Conservation (phyloP, 345 rosid genomes). For the Pseudoturritis turrita region DNA sequence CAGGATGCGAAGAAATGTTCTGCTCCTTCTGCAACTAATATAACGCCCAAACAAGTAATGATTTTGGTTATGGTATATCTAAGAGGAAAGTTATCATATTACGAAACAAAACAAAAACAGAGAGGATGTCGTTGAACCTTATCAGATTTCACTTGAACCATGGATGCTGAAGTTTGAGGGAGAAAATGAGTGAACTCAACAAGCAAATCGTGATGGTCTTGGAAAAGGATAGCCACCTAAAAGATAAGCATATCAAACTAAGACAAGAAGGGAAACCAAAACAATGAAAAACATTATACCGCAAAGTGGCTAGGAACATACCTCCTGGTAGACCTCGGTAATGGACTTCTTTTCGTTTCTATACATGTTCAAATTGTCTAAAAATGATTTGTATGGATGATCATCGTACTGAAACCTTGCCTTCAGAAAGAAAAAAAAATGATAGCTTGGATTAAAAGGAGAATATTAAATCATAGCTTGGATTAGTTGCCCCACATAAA, state of each 20-base stretch:
- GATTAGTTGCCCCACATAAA: background rate
- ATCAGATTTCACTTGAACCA: no score
- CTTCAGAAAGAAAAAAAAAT: slow-evolving; percentile 30
- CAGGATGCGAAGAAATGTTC: no score
- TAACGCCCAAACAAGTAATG: no score
- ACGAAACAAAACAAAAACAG: no score
- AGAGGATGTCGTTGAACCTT: no score
- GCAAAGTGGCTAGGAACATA: slow-evolving; percentile 17
- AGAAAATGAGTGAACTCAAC: slow-evolving; percentile 71
- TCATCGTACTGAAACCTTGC: slow-evolving; percentile 80
- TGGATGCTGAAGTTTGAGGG: slow-evolving; percentile 52
- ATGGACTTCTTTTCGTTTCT: slow-evolving; percentile 75
- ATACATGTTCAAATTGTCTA: slow-evolving; percentile 74
- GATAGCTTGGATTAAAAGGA: background rate
- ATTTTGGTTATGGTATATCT: no score
- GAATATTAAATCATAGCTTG: background rate
- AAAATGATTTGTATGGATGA: slow-evolving; percentile 74
- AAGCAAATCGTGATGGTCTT: slow-evolving; percentile 70
- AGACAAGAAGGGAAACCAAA: background rate
- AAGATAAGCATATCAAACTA: background rate
- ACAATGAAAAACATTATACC: background rate
- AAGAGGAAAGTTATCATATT: no score
- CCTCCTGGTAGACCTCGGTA: slow-evolving; percentile 72
- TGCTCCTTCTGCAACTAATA: no score
- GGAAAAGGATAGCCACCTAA: slow-evolving; percentile 72